phyloP scores from a whole-genome alignment of 306 rosid genomes.

The Oxytropis ochrocephala region DNA sequence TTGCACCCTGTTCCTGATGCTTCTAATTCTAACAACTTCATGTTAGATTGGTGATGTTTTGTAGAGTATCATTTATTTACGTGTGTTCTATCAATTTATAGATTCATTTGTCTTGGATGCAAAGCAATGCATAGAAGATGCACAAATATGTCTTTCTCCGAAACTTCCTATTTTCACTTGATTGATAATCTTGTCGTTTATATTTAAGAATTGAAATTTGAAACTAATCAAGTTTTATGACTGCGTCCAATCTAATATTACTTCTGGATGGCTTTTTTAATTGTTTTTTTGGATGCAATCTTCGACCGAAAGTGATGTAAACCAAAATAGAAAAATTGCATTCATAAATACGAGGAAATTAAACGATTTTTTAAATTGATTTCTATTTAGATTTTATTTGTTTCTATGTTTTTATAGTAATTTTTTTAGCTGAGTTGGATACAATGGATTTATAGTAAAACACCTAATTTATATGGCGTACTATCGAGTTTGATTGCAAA shows the following conservation, averaged over 20 bases:
- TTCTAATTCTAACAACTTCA: slow-evolving; percentile 44
- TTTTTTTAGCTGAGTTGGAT: too few relatives aligned
- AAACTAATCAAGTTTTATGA: neutral
- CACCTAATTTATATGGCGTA: too few relatives aligned
- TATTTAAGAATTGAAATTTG: neutral
- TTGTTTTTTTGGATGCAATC: neutral
- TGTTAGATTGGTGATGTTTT: neutral
- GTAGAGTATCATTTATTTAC: neutral
- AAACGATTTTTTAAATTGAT: too few relatives aligned
- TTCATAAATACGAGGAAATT: neutral
- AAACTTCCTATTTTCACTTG: slow-evolving; percentile 12
- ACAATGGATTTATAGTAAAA: too few relatives aligned
- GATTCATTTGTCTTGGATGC: neutral
- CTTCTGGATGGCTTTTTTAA: neutral
- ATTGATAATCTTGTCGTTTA: neutral
- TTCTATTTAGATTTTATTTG: neutral
- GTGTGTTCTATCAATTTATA: slow-evolving; percentile 13
- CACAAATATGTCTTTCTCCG: neutral
- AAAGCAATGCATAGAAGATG: slow-evolving; percentile 8
- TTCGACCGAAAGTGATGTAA: neutral
- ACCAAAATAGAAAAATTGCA: neutral
- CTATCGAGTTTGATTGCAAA: too few relatives aligned
- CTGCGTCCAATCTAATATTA: slow-evolving; percentile 21
- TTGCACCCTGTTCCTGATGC: slow-evolving; percentile 31
- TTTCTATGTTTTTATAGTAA: too few relatives aligned